Conservation (phyloP, 2,329 filamentous ascomycete genomes). For the Beauveria sp. region DNA sequence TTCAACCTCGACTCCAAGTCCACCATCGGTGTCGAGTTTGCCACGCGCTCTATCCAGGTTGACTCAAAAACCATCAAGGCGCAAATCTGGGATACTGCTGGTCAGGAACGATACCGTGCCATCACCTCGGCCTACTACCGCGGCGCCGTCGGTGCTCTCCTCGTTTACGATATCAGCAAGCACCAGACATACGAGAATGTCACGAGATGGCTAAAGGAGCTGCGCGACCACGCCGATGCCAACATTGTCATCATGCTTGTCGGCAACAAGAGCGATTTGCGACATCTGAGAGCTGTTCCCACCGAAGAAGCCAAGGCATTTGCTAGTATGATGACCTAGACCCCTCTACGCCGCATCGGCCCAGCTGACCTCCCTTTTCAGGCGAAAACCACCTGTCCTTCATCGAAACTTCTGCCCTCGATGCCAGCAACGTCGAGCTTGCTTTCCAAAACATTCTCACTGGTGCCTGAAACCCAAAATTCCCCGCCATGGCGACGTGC, state of each 20-base stretch:
- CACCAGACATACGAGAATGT: slow-evolving; percentile 99
- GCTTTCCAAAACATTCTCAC: slow-evolving; percentile 99
- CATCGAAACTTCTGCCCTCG: slow-evolving; percentile 97
- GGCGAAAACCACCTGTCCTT: slow-evolving; percentile 98
- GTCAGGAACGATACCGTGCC: slow-evolving; percentile 96
- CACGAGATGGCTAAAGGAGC: slow-evolving; percentile 96
- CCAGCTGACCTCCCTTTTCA: slow-evolving; percentile 28
- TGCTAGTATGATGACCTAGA: slow-evolving; percentile 59
- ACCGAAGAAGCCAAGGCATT: slow-evolving; percentile 98
- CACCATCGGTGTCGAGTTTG: slow-evolving; percentile 98
- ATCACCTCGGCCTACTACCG: slow-evolving; percentile 99
- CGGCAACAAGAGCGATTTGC: slow-evolving; percentile 99
- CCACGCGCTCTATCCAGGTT: slow-evolving; percentile 96
- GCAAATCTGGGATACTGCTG: slow-evolving; percentile 99
- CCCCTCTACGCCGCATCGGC: not conserved
- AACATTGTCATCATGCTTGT: slow-evolving; percentile 99
- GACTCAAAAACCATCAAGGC: slow-evolving; percentile 99
- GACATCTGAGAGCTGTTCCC: slow-evolving; percentile 90
- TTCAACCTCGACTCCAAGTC: slow-evolving; percentile 99
- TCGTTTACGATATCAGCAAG: slow-evolving; percentile 99
- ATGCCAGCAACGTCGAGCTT: slow-evolving; percentile 97
- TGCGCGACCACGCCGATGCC: slow-evolving; percentile 93
- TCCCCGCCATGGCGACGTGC: not conserved
- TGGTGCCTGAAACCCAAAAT: slow-evolving; percentile 48
- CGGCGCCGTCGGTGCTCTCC: slow-evolving; percentile 90